Conservation (phyloP, 805 yeast genomes). For the Kazachstania psychrophila region DNA sequence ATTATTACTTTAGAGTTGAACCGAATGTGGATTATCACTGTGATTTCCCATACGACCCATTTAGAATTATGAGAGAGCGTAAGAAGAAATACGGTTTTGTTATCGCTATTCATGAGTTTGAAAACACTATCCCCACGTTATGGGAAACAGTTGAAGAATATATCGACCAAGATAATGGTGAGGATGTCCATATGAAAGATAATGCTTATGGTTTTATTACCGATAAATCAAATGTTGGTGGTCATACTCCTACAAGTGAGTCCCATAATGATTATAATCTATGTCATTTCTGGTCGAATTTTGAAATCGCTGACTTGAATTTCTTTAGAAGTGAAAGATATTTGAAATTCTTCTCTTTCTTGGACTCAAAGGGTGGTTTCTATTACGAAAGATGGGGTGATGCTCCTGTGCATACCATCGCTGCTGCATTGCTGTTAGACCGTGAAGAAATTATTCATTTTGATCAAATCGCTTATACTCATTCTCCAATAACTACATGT, state of each 20-base stretch:
- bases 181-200: constrained; percentile 31
- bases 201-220: constrained; percentile 36
- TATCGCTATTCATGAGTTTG: constrained; percentile 72
- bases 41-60: constrained; percentile 80
- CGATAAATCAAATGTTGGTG: constrained; percentile 41
- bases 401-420: constrained; percentile 83
- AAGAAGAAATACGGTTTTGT: constrained; percentile 82
- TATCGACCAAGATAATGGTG: constrained; percentile 38
- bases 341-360: constrained; percentile 47
- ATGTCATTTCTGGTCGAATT: constrained; percentile 86
- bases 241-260: constrained; percentile 34
- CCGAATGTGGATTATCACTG: constrained; percentile 85
- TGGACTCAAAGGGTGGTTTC: constrained; percentile 67
- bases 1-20: constrained; percentile 92
- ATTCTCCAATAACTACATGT: constrained; percentile 58
- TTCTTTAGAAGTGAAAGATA: constrained; percentile 64
- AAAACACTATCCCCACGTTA: constrained; percentile 74
- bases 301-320: constrained; percentile 64
- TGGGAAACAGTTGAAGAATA: constrained; percentile 71
- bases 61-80: constrained; percentile 66
- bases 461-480: constrained; percentile 72
- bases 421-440: constrained; percentile 49
- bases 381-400: constrained; percentile 93
- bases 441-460: constrained; percentile 62
- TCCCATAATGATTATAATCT: constrained; percentile 53